Base-by-base conservation (phyloP, 352 stramenopile species). In the Phytophthora lateralis region DNA sequence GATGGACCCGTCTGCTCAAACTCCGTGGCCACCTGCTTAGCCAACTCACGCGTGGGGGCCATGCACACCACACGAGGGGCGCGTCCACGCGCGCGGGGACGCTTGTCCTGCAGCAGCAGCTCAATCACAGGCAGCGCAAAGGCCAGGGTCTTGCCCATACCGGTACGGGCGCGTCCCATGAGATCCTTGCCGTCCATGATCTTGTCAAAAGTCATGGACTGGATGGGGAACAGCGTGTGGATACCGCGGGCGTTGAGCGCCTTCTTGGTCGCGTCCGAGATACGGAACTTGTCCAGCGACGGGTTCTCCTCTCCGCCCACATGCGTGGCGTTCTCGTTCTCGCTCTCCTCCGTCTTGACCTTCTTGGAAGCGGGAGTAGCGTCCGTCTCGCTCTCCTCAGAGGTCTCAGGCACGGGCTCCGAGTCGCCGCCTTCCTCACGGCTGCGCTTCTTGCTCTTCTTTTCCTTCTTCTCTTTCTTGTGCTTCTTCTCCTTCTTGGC, bases 121-220 rank as follows among this genome's bases (percentile, higher is more conserved):
- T 98, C 91, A 38, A 99, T 85, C 15, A 98, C 79, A 4, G 97
- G 97, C 35, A 99, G 80, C 7, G 95, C 97, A 77, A 99, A 99
- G 32, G 97, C 97, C 10, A 99, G 80, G 17, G 97, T 99, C 85
- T 99, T 99, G 51, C 97, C 97, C 65, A 98, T 99, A 60, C 97
- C 97, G 3, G 97, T 99, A 24, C 95, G 91, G 8, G 94, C 96
- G 48, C 97, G 90, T 14, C 97, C 97, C 73, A 99, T 99, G 17
- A 99, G 78, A 79, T 99, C 97, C 42, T 98, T 93, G 20, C 97
- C 95, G 47, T 90, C 87, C 29, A 98, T 67, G 53, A 99, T 97
- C 69, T 97, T 97, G 69, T 97, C 83, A 51, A 99, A 99, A 10
- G 96, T 98, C 81, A 97, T 94, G 29, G 87, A 82, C 63, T 98